Evolutionary conservation across 140 eudicot genomes (phyloP), one percentile per base, ranked within the genome.

Genomic region (Erigeron philadelphicus): DNA sequence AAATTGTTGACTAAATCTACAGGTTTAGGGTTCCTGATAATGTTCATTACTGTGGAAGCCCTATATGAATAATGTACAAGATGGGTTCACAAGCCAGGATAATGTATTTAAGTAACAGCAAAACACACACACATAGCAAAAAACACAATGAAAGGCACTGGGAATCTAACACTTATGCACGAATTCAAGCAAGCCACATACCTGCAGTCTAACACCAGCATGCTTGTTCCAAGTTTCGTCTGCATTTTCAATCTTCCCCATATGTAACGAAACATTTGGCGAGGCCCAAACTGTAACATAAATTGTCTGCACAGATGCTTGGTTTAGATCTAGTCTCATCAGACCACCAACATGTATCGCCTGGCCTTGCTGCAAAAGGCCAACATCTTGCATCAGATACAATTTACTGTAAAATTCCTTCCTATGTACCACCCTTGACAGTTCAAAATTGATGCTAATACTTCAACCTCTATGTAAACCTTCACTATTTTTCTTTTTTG

Each of bases 241-340:
- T 19, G 97, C 97, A 84, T 87, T 94, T 80, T 94, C 99, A 12
- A 66, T 82, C 85, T 94, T 94, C n/a, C 99, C 97, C 41, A 94
- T 74, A 83, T 94, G 99, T 23, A 89, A 81, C 59, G 97, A 87
- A 67, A 94, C 95, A 77, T 68, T 87, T 2, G 95, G 86, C 19
- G 99, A 94, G 21, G 84, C 95, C 94, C 97, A 94, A 74, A 94
- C 77, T 0, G 97, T 87, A 58, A 89, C 90, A 56, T 94, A 94
- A 61, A 94, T 94, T 23, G 99, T 89, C 45, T 89, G 82, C 56
- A 94, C 99, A 17, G 97, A 87, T 31, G 97, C 95, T 68, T 82
- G 65, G 64, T 58, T 82, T 65, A 94, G 88, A 62, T 94, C 99
- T 50, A 93, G 81, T 75, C 99, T 89, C 82, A 87, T 81, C 76